phyloP scores from a whole-genome alignment of 805 yeast genomes.

The Starmerella khaoyaiensis region DNA sequence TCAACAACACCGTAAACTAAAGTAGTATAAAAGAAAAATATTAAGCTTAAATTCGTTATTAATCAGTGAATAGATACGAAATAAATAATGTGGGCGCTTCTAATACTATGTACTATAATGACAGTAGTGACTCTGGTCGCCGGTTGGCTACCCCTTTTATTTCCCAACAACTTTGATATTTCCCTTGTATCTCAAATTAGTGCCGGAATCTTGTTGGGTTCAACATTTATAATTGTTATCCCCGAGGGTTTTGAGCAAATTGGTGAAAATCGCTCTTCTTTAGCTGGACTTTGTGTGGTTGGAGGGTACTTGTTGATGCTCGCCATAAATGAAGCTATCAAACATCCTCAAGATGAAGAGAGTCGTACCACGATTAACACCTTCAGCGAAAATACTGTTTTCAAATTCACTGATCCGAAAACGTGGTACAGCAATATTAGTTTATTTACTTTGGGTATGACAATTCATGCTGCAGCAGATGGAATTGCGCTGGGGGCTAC shows the following conservation, averaged over 20 bases:
- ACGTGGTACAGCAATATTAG: conserved; percentile 22
- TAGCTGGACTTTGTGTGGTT: conserved; percentile 29
- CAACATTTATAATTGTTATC: conserved; percentile 44
- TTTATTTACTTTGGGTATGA: conserved; percentile 46
- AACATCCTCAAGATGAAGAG: neutral
- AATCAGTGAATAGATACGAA: neutral
- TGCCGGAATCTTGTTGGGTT: conserved; percentile 48
- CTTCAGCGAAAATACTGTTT: neutral
- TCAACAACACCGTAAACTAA: neutral
- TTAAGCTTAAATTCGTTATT: neutral
- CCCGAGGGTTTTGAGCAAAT: conserved; percentile 50
- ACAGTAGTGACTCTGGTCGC: conserved; percentile 20
- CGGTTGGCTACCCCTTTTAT: conserved; percentile 20
- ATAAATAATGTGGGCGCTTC: conserved; percentile 13
- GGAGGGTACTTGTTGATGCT: conserved; percentile 45
- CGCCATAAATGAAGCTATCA: conserved; percentile 32
- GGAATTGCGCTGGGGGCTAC: conserved; percentile 58
- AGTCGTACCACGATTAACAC: neutral
- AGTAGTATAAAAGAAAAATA: neutral
- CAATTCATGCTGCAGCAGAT: conserved; percentile 57
- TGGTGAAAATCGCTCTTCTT: conserved; percentile 19
- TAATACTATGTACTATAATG: conserved; percentile 19
- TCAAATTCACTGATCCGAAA: conserved; percentile 5
- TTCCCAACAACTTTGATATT: conserved; percentile 5
- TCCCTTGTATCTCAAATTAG: conserved; percentile 37